These are phyloP conservation scores for Cyberlindnera maritima DNA, from an alignment of 805 yeast species.

Conservation along the genomic window DNA sequence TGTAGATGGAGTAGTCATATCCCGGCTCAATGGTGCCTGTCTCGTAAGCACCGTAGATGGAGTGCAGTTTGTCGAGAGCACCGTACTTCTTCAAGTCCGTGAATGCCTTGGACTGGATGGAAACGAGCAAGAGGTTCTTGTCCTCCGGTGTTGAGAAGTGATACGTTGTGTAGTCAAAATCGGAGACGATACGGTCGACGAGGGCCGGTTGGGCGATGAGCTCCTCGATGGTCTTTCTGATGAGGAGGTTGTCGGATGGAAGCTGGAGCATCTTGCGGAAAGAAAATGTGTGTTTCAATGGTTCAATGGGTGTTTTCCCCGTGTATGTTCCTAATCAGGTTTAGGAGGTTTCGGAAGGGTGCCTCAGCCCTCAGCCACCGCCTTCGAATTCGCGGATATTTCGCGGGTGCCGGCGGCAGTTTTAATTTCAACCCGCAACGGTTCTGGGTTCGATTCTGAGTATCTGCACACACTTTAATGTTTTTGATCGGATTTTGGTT, in stretches of 20 bases:
- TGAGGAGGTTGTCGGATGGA: slow-evolving; percentile 77
- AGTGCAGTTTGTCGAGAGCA: slow-evolving; percentile 49
- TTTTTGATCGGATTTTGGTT: no score
- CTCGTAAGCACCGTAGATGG: slow-evolving; percentile 46
- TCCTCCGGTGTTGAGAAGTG: slow-evolving; percentile 87
- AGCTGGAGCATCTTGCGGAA: slow-evolving; percentile 82
- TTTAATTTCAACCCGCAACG: no score
- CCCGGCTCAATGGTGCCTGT: slow-evolving; percentile 58
- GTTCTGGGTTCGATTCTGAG: no score
- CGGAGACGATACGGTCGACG: slow-evolving; percentile 86
- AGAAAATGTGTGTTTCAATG: background rate
- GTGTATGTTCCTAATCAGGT: no score
- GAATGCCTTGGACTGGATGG: slow-evolving; percentile 77
- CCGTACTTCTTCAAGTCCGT: slow-evolving; percentile 69
- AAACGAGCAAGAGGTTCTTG: slow-evolving; percentile 61
- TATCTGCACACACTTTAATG: no score
- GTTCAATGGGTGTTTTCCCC: no score
- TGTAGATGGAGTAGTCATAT: slow-evolving; percentile 72
- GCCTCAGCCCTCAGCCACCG: no score
- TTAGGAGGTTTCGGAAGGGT: no score
- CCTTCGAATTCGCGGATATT: no score
- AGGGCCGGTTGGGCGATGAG: slow-evolving; percentile 54
- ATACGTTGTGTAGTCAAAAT: slow-evolving; percentile 93
- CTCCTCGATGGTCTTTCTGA: slow-evolving; percentile 77
- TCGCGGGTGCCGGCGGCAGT: no score